A percentile compares a stretch with the other conserved stretches of the same genome.
phyloP scores from a whole-genome alignment of 2,329 filamentous ascomycete genomes.

The Hawksworthiomyces lignivorus region DNA sequence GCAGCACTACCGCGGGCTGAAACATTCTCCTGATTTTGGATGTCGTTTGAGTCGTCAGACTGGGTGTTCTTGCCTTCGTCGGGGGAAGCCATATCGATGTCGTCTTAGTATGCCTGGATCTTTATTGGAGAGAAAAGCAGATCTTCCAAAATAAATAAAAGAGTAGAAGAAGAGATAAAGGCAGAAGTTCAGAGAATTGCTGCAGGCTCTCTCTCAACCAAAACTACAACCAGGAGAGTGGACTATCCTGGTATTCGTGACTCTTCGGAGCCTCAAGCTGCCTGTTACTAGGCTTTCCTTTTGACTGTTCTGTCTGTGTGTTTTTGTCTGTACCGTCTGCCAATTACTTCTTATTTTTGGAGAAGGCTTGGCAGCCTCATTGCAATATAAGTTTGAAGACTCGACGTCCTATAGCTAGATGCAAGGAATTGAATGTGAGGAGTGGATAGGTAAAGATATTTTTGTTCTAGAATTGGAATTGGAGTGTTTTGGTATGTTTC shows the following conservation, averaged over 20 bases:
- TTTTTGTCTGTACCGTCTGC: neutral
- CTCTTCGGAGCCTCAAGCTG: no score
- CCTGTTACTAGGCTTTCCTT: no score
- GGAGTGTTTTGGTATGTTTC: no score
- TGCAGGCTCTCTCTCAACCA: neutral
- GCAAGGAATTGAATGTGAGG: no score
- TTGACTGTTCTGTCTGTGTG: neutral
- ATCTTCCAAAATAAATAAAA: no score
- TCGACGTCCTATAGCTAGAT: no score
- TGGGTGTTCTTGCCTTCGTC: slow-evolving; percentile 8
- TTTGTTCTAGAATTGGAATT: no score
- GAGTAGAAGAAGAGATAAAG: no score
- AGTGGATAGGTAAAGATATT: no score
- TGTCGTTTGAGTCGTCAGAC: slow-evolving; percentile 18
- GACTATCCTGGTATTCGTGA: no score
- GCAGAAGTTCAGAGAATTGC: neutral
- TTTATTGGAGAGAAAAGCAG: neutral
- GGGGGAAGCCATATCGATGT: slow-evolving; percentile 6
- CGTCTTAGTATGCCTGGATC: neutral
- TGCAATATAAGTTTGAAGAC: neutral
- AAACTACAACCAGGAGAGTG: no score
- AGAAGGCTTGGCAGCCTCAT: slow-evolving; percentile 7
- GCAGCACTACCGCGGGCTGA: slow-evolving; percentile 22
- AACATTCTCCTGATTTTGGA: slow-evolving; percentile 26
- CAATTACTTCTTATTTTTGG: neutral